These are phyloP conservation scores for Skeletonema marinoi DNA, from an alignment of 108 stramenopile genomes.

Conservation along the genomic window DNA sequence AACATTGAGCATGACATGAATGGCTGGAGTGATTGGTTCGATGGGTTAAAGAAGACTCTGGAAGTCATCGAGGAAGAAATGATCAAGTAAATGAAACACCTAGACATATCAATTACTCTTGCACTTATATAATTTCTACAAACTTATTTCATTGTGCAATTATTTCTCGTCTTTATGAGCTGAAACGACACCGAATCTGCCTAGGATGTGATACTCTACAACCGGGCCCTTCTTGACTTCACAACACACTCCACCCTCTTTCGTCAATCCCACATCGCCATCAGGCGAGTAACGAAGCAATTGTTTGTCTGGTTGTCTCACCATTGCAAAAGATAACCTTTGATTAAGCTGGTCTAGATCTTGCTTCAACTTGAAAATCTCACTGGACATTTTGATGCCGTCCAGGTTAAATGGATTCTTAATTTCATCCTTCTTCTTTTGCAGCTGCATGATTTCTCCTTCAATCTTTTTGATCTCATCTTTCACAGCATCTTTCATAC, in stretches of 20 bases:
- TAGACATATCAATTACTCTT: background rate
- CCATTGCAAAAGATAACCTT: constrained; percentile 30
- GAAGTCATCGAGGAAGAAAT: constrained; percentile 74
- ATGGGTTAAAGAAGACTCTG: constrained; percentile 68
- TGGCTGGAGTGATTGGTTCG: constrained; percentile 85
- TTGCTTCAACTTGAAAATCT: constrained; percentile 37
- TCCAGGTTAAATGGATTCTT: constrained; percentile 54
- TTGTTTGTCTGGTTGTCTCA: constrained; percentile 62
- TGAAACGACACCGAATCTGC: constrained; percentile 69
- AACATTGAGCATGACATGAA: constrained; percentile 73
- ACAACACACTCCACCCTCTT: constrained; percentile 81
- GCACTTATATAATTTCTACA: background rate
- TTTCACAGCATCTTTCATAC: constrained; percentile 43
- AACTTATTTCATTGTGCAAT: background rate
- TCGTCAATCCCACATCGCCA: constrained; percentile 71
- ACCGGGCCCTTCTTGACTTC: constrained; percentile 66
- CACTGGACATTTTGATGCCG: constrained; percentile 38
- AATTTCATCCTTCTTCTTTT: constrained; percentile 39
- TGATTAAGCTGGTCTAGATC: constrained; percentile 22
- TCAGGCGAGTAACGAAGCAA: constrained; percentile 58
- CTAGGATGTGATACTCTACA: constrained; percentile 80
- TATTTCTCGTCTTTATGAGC: constrained; percentile 43
- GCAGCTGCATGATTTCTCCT: constrained; percentile 42
- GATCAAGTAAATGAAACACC: constrained; percentile 21
- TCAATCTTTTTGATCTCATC: constrained; percentile 50